Conservation (phyloP, 2,329 filamentous ascomycete genomes). For the Balansia obtecta region DNA sequence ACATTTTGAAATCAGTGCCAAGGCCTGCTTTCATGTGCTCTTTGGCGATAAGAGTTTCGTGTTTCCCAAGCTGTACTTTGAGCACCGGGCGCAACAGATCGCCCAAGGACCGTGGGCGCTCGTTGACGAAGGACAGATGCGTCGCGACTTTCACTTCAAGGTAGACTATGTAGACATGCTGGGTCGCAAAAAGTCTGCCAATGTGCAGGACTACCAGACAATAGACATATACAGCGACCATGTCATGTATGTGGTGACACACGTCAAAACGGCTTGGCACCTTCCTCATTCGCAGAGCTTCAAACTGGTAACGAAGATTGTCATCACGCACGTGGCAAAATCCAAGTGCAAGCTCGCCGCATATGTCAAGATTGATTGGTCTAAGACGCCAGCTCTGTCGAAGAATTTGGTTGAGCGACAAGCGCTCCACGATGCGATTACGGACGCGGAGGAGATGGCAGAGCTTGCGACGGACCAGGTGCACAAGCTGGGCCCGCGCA, state of each 20-base stretch:
- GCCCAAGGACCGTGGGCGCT: conserved; percentile 76
- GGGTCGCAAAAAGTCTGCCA: conserved; percentile 44
- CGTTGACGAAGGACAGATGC: conserved; percentile 56
- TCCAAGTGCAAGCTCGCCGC: conserved; percentile 85
- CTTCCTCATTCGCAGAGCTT: conserved; percentile 71
- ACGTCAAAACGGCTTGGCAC: conserved; percentile 62
- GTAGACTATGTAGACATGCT: conserved; percentile 56
- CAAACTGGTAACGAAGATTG: conserved; percentile 75
- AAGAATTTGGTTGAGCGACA: conserved; percentile 52
- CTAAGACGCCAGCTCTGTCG: conserved; percentile 48
- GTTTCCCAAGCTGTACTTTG: conserved; percentile 82
- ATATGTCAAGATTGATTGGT: conserved; percentile 82
- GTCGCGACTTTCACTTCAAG: conserved; percentile 69
- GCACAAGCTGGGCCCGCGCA: conserved; percentile 58
- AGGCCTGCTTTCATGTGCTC: conserved; percentile 88
- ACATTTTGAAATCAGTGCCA: conserved; percentile 81
- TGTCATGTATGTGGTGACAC: conserved; percentile 51
- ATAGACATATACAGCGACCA: conserved; percentile 77
- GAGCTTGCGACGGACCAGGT: conserved; percentile 71
- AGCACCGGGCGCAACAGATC: conserved; percentile 66
- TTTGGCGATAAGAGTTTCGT: conserved; percentile 95
- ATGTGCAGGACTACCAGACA: conserved; percentile 70
- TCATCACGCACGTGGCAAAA: conserved; percentile 88
- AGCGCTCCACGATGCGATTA: conserved; percentile 62
- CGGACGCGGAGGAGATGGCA: conserved; percentile 61